Conservation (phyloP, 2,329 filamentous ascomycete genomes). For the Pseudopithomyces maydicus region DNA sequence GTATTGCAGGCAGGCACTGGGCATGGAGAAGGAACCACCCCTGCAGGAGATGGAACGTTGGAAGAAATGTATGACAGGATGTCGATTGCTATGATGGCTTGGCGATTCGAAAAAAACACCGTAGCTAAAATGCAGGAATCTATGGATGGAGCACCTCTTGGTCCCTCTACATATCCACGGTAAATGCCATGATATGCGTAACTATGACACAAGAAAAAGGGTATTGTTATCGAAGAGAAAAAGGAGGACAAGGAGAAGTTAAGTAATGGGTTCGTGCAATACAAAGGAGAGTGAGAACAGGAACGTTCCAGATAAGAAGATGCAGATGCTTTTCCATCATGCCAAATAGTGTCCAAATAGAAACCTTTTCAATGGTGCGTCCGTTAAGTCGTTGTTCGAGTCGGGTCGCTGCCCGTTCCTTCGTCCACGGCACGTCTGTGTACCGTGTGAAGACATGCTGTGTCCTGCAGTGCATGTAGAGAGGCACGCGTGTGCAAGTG, state of each 20-base stretch:
- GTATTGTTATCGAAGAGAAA: slow-evolving; percentile 9
- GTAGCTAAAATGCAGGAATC: neutral
- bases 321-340: neutral
- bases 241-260: neutral
- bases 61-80: neutral
- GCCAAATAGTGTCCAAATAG: neutral
- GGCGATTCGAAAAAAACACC: neutral
- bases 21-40: neutral
- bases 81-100: slow-evolving; percentile 2
- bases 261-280: neutral
- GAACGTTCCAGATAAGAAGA: neutral
- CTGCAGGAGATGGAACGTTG: neutral
- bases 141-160: neutral
- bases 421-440: slow-evolving; percentile 2
- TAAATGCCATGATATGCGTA: slow-evolving; percentile 2
- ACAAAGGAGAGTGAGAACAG: slow-evolving; percentile 9
- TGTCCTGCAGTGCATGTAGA: slow-evolving; percentile 7
- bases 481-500: slow-evolving; percentile 4
- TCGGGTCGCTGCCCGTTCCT: slow-evolving; percentile 9
- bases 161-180: neutral
- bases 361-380: slow-evolving; percentile 2
- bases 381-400: slow-evolving; percentile 17
- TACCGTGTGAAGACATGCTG: neutral
- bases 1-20: neutral
- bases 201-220: slow-evolving; percentile 13